A percentile compares a stretch with the other conserved stretches of the same genome.
These are phyloP conservation scores for Moesziomyces aphidis DNA, from an alignment of 1,284 basidiomycete species.

Conservation along the genomic window DNA sequence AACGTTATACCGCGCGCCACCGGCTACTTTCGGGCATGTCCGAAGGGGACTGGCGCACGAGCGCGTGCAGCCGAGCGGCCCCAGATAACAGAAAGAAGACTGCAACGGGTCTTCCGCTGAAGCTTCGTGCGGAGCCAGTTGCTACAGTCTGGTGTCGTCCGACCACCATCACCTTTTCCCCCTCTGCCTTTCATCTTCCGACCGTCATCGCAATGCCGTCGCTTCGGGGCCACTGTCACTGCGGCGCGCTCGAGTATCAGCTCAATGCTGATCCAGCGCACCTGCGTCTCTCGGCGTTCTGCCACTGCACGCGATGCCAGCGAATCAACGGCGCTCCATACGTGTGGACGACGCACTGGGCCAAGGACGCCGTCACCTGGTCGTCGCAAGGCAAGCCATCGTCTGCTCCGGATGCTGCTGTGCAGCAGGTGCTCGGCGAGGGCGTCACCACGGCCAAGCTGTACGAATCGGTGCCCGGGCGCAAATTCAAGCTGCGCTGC, in stretches of 20 bases:
- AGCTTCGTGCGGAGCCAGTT: not conserved
- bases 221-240: conserved; percentile 46
- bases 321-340: conserved; percentile 60
- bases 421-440: conserved; percentile 16
- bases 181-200: not conserved
- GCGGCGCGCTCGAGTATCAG: conserved; percentile 41
- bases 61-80: conserved; percentile 3
- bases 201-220: conserved; percentile 13
- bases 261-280: conserved; percentile 33
- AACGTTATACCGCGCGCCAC: too few species aligned
- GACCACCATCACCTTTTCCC: conserved; percentile 5
- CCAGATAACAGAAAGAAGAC: not conserved
- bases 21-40: conserved; percentile 6
- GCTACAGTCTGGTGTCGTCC: conserved; percentile 10
- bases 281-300: conserved; percentile 49
- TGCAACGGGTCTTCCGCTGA: not conserved
- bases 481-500: conserved; percentile 61
- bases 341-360: conserved; percentile 60
- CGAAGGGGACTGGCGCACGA: conserved; percentile 1
- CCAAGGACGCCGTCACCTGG: conserved; percentile 52
- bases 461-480: conserved; percentile 47
- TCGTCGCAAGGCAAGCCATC: conserved; percentile 12
- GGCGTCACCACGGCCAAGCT: conserved; percentile 26
- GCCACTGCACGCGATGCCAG: conserved; percentile 61
- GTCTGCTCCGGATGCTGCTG: conserved; percentile 5